Evolutionary conservation across 2,329 filamentous ascomycete genomes (phyloP).

Genomic region (Diaporthe longicolla): DNA sequence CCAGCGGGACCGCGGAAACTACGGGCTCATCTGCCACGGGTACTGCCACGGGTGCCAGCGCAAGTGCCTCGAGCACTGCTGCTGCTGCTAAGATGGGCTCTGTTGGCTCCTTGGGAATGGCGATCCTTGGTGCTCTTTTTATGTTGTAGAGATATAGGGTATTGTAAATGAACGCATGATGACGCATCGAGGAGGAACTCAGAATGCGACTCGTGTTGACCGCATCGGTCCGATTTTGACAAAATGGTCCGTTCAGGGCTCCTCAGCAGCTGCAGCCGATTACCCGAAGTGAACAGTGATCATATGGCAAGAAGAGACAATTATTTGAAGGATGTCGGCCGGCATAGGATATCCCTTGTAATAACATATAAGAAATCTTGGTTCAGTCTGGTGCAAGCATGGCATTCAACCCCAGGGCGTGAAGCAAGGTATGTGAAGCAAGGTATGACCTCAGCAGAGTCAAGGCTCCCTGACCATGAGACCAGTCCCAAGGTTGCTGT

Average conservation of each 20-base stretch:
- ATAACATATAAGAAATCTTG: not conserved
- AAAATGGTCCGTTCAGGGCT: not conserved
- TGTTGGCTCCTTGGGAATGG: slow-evolving; percentile 30
- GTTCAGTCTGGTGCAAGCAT: not conserved
- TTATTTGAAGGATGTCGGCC: no score
- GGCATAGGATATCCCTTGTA: not conserved
- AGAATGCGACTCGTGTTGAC: not conserved
- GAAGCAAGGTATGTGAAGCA: no score
- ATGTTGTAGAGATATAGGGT: not conserved
- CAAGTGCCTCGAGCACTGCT: slow-evolving; percentile 23
- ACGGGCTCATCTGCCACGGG: not conserved
- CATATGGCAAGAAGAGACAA: not conserved
- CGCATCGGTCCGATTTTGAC: no score
- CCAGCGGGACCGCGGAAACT: not conserved
- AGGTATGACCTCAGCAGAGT: no score
- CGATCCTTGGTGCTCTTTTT: slow-evolving; percentile 19
- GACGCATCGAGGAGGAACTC: not conserved
- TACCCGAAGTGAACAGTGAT: not conserved
- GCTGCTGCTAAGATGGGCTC: slow-evolving; percentile 26
- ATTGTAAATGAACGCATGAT: not conserved
- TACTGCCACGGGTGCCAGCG: slow-evolving; percentile 30
- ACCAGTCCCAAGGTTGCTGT: not conserved
- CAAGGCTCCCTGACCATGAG: not conserved
- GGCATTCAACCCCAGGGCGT: not conserved
- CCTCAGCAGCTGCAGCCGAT: not conserved